Percentiles rank a stretch among this genome's conserved stretches.
phyloP scores from a whole-genome alignment of 2,329 filamentous ascomycete species.

The Coniochaeta pulveracea region DNA sequence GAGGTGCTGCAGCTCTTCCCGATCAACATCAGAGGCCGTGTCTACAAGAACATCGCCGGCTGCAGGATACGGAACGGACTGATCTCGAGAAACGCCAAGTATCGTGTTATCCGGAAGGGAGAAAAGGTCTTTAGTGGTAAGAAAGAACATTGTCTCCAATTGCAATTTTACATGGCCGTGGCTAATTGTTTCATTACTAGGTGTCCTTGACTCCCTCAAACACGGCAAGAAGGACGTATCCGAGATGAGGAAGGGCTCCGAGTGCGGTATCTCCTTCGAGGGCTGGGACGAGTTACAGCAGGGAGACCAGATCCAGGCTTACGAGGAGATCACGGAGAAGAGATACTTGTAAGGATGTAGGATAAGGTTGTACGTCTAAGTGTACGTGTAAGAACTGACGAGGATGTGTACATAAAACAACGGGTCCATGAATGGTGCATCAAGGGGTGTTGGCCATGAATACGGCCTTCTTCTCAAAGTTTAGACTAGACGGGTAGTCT shows the following conservation, averaged over 20 bases:
- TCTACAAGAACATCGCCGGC: constrained; percentile 69
- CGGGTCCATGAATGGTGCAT: background rate
- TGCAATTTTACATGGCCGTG: constrained; percentile 6
- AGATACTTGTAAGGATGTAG: constrained; percentile 40
- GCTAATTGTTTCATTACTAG: constrained; percentile 31
- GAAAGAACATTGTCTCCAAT: constrained; percentile 21
- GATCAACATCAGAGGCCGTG: constrained; percentile 65
- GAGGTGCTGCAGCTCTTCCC: constrained; percentile 75
- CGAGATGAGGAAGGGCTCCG: constrained; percentile 85
- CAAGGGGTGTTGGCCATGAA: background rate
- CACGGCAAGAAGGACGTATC: constrained; percentile 84
- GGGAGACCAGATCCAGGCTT: constrained; percentile 81
- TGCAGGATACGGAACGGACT: constrained; percentile 77
- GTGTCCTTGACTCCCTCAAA: constrained; percentile 70
- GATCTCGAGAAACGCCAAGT: constrained; percentile 51
- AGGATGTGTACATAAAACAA: constrained; percentile 3
- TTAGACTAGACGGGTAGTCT: constrained; percentile 1
- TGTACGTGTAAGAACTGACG: constrained; percentile 4
- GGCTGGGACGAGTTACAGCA: constrained; percentile 66
- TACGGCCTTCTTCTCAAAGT: too few species aligned
- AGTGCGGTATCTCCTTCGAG: constrained; percentile 83
- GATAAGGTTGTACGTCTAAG: constrained; percentile 1
- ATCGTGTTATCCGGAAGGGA: constrained; percentile 60
- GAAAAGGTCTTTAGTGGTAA: constrained; percentile 73
- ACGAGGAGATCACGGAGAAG: constrained; percentile 68